Conservation (phyloP, 805 yeast species). For the Candida boidinii region DNA sequence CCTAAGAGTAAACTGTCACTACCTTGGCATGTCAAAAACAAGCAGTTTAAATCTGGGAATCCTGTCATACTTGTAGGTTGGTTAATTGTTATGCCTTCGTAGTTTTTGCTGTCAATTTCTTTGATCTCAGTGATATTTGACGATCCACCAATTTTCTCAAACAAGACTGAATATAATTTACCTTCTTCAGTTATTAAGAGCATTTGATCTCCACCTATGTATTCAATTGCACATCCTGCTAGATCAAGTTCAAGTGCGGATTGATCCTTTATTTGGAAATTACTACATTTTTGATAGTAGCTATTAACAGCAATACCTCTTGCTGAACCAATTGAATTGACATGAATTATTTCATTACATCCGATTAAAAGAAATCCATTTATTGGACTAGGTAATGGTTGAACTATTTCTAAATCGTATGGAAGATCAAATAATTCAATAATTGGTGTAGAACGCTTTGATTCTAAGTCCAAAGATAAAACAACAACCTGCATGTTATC, state of each 20-base stretch:
- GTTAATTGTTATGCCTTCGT: constrained; percentile 15
- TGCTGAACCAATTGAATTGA: constrained; percentile 68
- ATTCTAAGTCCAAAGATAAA: constrained; percentile 55
- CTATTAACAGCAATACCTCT: constrained; percentile 57
- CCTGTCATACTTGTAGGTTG: constrained; percentile 33
- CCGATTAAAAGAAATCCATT: constrained; percentile 69
- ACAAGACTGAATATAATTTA: constrained; percentile 25
- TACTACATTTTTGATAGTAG: constrained; percentile 34
- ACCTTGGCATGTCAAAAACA: constrained; percentile 55
- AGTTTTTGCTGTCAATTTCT: constrained; percentile 10
- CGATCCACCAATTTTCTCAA: constrained; percentile 28
- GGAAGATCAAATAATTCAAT: constrained; percentile 60
- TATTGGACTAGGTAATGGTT: constrained; percentile 57
- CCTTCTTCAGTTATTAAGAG: constrained; percentile 36
- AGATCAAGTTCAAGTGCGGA: constrained; percentile 42
- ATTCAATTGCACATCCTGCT: constrained; percentile 39
- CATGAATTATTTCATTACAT: constrained; percentile 65
- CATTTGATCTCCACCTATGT: constrained; percentile 26
- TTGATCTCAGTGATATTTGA: constrained; percentile 20
- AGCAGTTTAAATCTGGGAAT: constrained; percentile 28
- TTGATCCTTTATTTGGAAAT: constrained; percentile 36
- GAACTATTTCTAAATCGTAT: constrained; percentile 57
- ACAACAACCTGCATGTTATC: constrained; percentile 59
- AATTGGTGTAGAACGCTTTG: constrained; percentile 56
- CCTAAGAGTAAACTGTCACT: constrained; percentile 50